Evolutionary conservation across 345 rosid species (phyloP).

Genomic region (Draba incana): DNA sequence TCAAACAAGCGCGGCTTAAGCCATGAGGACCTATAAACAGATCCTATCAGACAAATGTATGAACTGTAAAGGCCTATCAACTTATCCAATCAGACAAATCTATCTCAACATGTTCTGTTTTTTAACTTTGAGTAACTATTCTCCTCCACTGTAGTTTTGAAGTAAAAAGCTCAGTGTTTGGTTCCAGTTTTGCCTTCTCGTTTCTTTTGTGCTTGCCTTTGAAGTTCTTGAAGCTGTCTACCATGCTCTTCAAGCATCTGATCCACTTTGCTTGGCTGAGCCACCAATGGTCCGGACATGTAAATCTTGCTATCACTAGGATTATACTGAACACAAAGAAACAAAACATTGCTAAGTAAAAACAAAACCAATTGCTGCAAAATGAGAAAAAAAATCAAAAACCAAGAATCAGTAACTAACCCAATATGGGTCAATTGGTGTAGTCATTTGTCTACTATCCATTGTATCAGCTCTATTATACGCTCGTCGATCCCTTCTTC

Average conservation of each 20-base stretch:
- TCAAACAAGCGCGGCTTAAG: not conserved
- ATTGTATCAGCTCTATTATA: constrained; percentile 38
- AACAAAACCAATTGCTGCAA: not conserved
- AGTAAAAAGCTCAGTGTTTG: not conserved
- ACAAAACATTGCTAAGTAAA: not conserved
- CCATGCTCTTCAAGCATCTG: constrained; percentile 88
- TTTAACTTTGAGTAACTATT: not conserved
- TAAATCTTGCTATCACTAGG: constrained; percentile 73
- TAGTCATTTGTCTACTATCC: constrained; percentile 38
- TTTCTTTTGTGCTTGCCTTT: constrained; percentile 24
- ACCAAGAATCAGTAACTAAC: constrained; percentile 30
- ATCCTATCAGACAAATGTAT: not conserved
- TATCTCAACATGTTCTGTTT: not conserved
- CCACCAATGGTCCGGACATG: constrained; percentile 71
- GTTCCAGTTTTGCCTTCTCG: not conserved
- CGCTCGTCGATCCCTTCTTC: constrained; percentile 34
- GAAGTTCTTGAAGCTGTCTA: constrained; percentile 60
- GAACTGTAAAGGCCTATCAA: not conserved
- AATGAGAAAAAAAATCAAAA: not conserved
- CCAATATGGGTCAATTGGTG: constrained; percentile 36
- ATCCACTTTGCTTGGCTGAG: constrained; percentile 68
- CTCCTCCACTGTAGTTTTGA: not conserved
- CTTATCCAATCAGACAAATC: not conserved
- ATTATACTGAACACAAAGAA: constrained; percentile 45
- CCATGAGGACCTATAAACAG: not conserved